Evolutionary conservation across 371 early-diverging fungal genomes (phyloP).

Genomic region (Dinochytrium kinnereticum): DNA sequence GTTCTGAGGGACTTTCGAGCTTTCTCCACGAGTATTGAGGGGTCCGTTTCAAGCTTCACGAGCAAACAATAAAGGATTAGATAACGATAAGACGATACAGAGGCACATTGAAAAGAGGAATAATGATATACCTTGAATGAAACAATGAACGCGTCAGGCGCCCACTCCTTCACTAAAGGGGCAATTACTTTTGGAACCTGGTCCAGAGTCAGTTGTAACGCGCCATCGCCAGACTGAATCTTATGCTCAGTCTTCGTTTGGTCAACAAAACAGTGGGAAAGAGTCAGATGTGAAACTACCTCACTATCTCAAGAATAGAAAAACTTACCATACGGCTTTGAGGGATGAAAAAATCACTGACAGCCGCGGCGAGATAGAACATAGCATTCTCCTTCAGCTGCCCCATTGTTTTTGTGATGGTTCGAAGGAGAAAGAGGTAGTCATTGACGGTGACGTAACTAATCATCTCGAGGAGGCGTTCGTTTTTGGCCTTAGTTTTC

Average conservation of each 20-base stretch:
- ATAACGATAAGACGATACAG: neutral
- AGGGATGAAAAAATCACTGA: constrained; percentile 97
- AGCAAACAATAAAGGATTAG: constrained; percentile 4
- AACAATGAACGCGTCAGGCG: constrained; percentile 81
- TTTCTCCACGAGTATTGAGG: constrained; percentile 76
- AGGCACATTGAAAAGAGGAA: neutral
- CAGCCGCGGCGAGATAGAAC: constrained; percentile 98
- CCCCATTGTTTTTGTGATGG: constrained; percentile 71
- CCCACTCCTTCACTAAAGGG: constrained; percentile 93
- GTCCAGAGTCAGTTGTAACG: constrained; percentile 82
- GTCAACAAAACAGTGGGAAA: neutral
- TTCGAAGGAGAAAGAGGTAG: constrained; percentile 87
- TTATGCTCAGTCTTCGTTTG: constrained; percentile 81
- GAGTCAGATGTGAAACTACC: neutral
- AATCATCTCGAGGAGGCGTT: constrained; percentile 74
- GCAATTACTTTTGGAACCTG: constrained; percentile 96
- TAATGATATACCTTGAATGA: constrained; percentile 84
- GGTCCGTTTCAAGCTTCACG: constrained; percentile 89
- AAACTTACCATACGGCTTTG: constrained; percentile 76
- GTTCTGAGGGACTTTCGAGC: constrained; percentile 77
- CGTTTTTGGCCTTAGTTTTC: constrained; percentile 64
- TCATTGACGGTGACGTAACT: constrained; percentile 91
- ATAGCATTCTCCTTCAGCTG: constrained; percentile 73
- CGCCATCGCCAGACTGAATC: constrained; percentile 91
- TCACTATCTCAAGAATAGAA: too few relatives aligned